Conservation (phyloP, 331 rosid genomes). For the Telfairia occidentalis region DNA sequence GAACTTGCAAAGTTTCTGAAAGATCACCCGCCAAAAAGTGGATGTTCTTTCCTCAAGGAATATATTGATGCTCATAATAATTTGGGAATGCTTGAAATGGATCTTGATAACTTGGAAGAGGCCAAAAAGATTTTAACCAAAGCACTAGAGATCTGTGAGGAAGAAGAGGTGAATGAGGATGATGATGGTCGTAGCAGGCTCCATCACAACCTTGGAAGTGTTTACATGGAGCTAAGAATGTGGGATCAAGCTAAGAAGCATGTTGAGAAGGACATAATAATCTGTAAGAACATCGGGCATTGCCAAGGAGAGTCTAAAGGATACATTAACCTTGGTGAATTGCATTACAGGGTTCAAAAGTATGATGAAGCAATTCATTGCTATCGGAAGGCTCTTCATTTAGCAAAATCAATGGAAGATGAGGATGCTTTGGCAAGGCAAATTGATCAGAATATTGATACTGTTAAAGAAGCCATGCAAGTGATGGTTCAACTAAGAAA, state of each 20-base stretch:
- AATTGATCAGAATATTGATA: conserved; percentile 48
- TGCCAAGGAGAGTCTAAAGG: conserved; percentile 91
- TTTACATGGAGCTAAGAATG: conserved; percentile 57
- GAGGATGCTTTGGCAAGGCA: conserved; percentile 59
- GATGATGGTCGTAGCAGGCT: conserved; percentile 77
- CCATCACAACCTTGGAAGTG: conserved; percentile 81
- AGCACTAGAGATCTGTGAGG: conserved; percentile 61
- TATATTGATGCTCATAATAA: conserved; percentile 78
- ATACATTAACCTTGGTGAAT: conserved; percentile 63
- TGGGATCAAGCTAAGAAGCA: conserved; percentile 60
- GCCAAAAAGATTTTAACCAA: conserved; percentile 38
- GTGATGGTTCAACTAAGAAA: conserved; percentile 44
- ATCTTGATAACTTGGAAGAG: conserved; percentile 59
- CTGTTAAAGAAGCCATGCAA: conserved; percentile 32
- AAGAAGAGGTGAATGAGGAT: conserved; percentile 57
- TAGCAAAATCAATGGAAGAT: conserved; percentile 59
- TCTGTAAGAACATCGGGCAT: conserved; percentile 65
- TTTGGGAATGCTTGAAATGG: conserved; percentile 80
- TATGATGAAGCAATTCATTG: conserved; percentile 50
- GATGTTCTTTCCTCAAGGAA: conserved; percentile 48
- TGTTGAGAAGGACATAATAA: conserved; percentile 53
- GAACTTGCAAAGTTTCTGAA: conserved; percentile 47
- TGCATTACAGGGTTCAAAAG: conserved; percentile 62
- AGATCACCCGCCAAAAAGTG: conserved; percentile 43
- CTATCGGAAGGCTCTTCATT: conserved; percentile 49